Conservation (phyloP, 768 basidiomycete genomes). For the Hypholoma sublateritium region DNA sequence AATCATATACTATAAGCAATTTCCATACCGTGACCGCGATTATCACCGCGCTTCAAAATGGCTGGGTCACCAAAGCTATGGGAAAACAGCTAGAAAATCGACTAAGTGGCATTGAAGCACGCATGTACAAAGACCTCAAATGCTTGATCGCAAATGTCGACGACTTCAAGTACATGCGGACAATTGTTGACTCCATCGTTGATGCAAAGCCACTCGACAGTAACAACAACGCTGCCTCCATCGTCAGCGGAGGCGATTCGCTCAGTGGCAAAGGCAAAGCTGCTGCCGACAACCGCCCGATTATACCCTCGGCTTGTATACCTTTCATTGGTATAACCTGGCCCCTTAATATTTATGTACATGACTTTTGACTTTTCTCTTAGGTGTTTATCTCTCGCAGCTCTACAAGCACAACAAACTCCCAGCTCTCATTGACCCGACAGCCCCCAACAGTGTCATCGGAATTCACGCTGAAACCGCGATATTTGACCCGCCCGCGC, state of each 20-base stretch:
- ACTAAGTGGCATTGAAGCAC: constrained; percentile 67
- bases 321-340: constrained; percentile 69
- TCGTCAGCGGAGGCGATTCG: constrained; percentile 46
- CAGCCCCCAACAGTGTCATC: constrained; percentile 69
- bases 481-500: constrained; percentile 66
- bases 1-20: constrained; percentile 76
- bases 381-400: constrained; percentile 78
- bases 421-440: constrained; percentile 83
- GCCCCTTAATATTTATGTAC: neutral
- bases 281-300: constrained; percentile 37
- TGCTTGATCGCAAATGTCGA: constrained; percentile 59
- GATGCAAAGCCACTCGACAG: constrained; percentile 64
- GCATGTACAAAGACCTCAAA: constrained; percentile 73
- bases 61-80: constrained; percentile 70
- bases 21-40: constrained; percentile 81
- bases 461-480: constrained; percentile 61
- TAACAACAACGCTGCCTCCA: constrained; percentile 52
- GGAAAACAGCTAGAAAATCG: constrained; percentile 60
- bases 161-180: constrained; percentile 76
- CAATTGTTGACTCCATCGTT: constrained; percentile 59
- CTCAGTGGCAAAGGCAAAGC: constrained; percentile 36
- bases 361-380: constrained; percentile 1
- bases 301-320: constrained; percentile 58
- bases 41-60: constrained; percentile 70
- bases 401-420: constrained; percentile 63